Conservation (phyloP, 75 land plant species). For the Pseudotsuga menziesii region DNA sequence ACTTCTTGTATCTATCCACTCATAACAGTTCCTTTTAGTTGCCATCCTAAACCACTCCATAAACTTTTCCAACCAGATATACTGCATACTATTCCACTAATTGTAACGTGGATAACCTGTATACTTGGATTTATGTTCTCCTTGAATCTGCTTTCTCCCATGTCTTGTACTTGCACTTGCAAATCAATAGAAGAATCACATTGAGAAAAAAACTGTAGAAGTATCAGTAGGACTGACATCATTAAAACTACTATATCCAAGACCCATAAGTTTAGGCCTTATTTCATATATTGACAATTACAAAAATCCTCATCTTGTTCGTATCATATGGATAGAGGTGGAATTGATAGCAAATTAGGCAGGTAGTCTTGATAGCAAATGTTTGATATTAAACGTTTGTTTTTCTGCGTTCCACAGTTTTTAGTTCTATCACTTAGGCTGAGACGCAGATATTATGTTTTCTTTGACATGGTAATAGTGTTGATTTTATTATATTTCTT, state of each 20-base stretch:
- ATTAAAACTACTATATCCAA: background rate
- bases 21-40: no score
- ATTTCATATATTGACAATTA: background rate
- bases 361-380: slow-evolving; percentile 4
- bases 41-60: no score
- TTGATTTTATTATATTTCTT: background rate
- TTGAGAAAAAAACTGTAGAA: no score
- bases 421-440: background rate
- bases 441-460: background rate
- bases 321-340: background rate
- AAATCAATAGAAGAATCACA: background rate
- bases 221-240: no score
- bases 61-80: no score
- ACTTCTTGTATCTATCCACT: no score
- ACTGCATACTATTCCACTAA: no score
- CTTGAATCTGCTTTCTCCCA: no score
- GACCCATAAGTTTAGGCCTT: background rate
- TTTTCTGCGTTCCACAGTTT: background rate
- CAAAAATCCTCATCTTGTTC: background rate
- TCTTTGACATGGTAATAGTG: background rate
- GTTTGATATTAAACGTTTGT: background rate
- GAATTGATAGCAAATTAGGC: background rate
- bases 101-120: no score
- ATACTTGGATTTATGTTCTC: no score
- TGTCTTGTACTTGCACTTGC: background rate